These are phyloP conservation scores for Rhamnella rubrinervis DNA, from an alignment of 331 rosid species.

Conservation along the genomic window DNA sequence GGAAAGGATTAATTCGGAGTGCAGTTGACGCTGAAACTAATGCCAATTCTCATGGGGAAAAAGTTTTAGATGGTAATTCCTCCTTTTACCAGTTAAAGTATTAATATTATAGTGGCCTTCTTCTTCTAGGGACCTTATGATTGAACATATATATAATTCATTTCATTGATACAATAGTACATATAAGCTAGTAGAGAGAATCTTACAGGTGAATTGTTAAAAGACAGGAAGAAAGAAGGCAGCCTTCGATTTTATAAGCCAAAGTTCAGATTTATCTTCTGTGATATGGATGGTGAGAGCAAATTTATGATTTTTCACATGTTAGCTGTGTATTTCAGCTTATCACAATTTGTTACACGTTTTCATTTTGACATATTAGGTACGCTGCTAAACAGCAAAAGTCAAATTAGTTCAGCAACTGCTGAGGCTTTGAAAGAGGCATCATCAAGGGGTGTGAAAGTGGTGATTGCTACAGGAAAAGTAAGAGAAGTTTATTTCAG, in stretches of 20 bases:
- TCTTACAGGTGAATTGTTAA: constrained; percentile 67
- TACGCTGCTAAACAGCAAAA: constrained; percentile 83
- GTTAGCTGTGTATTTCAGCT: constrained; percentile 20
- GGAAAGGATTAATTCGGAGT: constrained; percentile 90
- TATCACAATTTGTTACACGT: constrained; percentile 7
- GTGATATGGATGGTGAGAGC: constrained; percentile 94
- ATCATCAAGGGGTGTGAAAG: constrained; percentile 75
- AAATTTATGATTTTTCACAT: constrained; percentile 2
- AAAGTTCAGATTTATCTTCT: constrained; percentile 84
- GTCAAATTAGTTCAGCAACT: constrained; percentile 64
- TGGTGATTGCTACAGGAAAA: constrained; percentile 97
- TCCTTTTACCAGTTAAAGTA: constrained; percentile 7
- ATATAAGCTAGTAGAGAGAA: constrained; percentile 30
- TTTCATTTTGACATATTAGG: constrained; percentile 45
- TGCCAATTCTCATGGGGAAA: constrained; percentile 37
- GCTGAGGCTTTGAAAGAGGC: constrained; percentile 77
- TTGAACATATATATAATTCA: constrained; percentile 15
- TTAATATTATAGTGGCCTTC: background rate
- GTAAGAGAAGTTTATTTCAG: constrained; percentile 38
- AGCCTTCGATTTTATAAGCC: constrained; percentile 88
- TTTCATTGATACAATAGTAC: constrained; percentile 14
- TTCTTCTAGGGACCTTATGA: constrained; percentile 12
- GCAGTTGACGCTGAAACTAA: constrained; percentile 49
- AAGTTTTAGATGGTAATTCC: constrained; percentile 48
- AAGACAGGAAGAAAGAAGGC: constrained; percentile 95